Base-by-base conservation (phyloP, 202 grass and related monocot species). In the Cymbopogon flexuosus region DNA sequence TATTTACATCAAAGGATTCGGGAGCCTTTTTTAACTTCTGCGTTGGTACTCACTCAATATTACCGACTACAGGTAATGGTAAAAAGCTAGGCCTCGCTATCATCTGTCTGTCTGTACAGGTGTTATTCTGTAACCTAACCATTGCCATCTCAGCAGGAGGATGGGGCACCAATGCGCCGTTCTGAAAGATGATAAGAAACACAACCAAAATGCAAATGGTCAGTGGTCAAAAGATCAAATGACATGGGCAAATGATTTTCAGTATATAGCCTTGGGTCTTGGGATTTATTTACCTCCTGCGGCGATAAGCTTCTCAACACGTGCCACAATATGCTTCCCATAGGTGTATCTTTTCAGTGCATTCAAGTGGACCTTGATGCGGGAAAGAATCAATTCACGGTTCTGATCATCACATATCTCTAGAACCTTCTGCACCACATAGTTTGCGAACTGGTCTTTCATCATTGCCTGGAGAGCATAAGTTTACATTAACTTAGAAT, bases 31-130 rank as follows among this genome's bases (percentile, higher is more conserved):
- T 34, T 73, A 70, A 78, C 56, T 81, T 83, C 83, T 81, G 63
- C 70, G 78, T 77, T 87, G 90, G 87, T 76, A 84, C 71, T 84
- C 58, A 27, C 76, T 84, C 73, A 70, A 89, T 82, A 87, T 33
- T 75, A 79, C 84, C 73, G 70, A 82, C 84, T 86, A 89, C 47
- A 79, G 40, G 80, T 79, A 85, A 80, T 60, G 66, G 51, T 80
- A 70, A 70, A 75, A 85, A 72, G 88, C 86, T 91, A 91, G 80
- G 83, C 87, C 96, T 88, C 88, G 65, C 82, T 93, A 89, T 93
- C 87, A 91, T 97, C 94, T 97, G 91, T 97, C 95, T 97, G 89
- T 99, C 96, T 99, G 92, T 99, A 95, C 96, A 99, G 66, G 76
- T 81, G 70, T 79, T 84, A 87, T 90, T 78, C 65, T 85, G 81